Evolutionary conservation across 345 rosid species (phyloP), one percentile per base, ranked within the genome.

Genomic region (Lepidium africanum): DNA sequence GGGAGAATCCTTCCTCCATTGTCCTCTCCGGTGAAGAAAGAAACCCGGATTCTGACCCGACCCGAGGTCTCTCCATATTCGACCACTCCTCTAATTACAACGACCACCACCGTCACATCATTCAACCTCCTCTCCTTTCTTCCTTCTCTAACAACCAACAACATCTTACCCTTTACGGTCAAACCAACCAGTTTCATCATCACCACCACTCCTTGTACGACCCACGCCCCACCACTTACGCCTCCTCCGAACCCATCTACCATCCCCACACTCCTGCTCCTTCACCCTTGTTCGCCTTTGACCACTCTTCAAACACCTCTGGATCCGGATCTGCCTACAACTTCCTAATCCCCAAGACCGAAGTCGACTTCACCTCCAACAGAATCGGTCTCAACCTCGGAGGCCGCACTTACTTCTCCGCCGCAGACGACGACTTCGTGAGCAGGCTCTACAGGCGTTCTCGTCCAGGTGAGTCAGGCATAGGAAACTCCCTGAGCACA

Each of bases 351-450:
- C 97, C 99, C 0, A 94, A 91, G 78, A 71, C 76, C n/a, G 96
- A 91, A 72, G 72, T 73, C 37, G 88, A 86, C 62, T 83, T 77
- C 63, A 76, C 88, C 1, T 79, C 78, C 38, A 75, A 69, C 74
- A 74, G 97, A 73, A 86, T 94, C 37, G 99, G 99, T 5, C 85
- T 94, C 2, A 87, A 94, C 72, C 76, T 94, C 50, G 99, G 99
- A 9, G 92, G 96, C 2, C 80, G 99, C 66, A 91, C 99, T 1
- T 94, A 91, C 71, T 91, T 91, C 79, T 91, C 98, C 0, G 85
- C 97, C 0, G 85, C 92, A 0, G 99, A 94, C 57, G 97, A 87
- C 63, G 95, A 91, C 57, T 88, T 91, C 76, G 95, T 94, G 17
- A 94, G 78, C 81, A 74, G 97, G 46, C 88, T 91, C 4, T 91